Evolutionary conservation across 495 filamentous ascomycete genomes (phyloP).

Genomic region (Daldinia decipiens): DNA sequence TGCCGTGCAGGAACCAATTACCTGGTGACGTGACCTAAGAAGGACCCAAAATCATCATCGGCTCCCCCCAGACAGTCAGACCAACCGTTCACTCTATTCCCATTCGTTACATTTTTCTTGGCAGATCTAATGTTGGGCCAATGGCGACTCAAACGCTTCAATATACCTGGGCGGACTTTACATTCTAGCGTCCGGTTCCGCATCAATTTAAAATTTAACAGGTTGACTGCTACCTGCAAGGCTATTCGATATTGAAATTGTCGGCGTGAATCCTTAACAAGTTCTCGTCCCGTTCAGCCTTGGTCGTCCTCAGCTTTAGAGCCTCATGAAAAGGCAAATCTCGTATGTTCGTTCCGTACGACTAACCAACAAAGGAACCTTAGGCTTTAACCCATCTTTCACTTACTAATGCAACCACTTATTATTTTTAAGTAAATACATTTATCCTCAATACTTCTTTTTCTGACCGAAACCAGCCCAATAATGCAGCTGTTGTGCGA

Average conservation of each 20-base stretch:
- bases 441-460: not conserved
- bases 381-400: not conserved
- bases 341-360: not conserved
- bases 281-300: not conserved
- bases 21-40: constrained; percentile 31
- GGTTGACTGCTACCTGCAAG: constrained; percentile 26
- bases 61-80: constrained; percentile 16
- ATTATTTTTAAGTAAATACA: not conserved
- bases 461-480: not conserved
- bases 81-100: not conserved
- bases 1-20: constrained; percentile 32
- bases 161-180: constrained; percentile 6
- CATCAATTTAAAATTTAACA: constrained; percentile 18
- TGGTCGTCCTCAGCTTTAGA: not conserved
- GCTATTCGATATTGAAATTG: constrained; percentile 21
- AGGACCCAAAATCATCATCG: constrained; percentile 25
- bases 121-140: constrained; percentile 27
- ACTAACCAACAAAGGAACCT: not conserved
- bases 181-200: constrained; percentile 23
- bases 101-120: constrained; percentile 30
- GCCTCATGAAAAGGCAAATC: not conserved
- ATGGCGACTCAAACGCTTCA: constrained; percentile 25
- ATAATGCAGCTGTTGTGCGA: constrained; percentile 19
- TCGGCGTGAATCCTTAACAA: constrained; percentile 26
- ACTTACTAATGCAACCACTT: not conserved